Evolutionary conservation across 371 early-diverging fungal genomes (phyloP), one percentile per base, ranked within the genome.

Genomic region (Chytridium lagenaria): DNA sequence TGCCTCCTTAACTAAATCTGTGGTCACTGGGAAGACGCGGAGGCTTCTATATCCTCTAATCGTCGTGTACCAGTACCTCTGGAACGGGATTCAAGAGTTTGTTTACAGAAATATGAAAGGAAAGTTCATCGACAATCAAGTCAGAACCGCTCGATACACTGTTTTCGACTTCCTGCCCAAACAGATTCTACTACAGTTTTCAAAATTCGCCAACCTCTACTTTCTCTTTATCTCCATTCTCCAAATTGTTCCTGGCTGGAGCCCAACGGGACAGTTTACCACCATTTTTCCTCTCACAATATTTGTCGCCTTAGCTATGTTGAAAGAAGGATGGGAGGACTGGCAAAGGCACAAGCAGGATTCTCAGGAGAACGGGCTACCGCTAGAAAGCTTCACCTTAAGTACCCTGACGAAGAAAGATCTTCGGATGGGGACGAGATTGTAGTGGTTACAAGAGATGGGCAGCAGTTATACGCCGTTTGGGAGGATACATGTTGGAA

Each of bases 171-270:
- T 98, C 81, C 68, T 99, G 59, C 99, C 99, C 23, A 91, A 92
- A 71, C 95, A 98, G 76, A 78, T 98, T n/a, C 88, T 92, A 55
- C 93, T 93, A 71, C 99, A 99, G 83, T 94, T 97, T 71, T 87
- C 93, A 34, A 91, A 93, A 72, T 86, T 94, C 2, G 94, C 94
- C 75, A 98, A 98, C 77, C 65, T 95, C n/a, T 98, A 93, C 78
- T 97, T 97, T 78, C 80, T 97, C 55, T 83, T 93, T 36, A 83
- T 95, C 7, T 91, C 94, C 15, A 88, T 94, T 59, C 82, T 98
- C 15, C 93, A 96, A 80, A 50, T 76, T 44, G 82, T 91, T 85
- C 69, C 75, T 16, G 65, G 61, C 2, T 68, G 71, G 68, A 78
- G 78, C 52, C 72, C 73, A 26, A 78, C 71, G 1, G 77, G 76